Evolutionary conservation across 2,329 filamentous ascomycete genomes (phyloP).

Genomic region (Bipolaris victoriae): DNA sequence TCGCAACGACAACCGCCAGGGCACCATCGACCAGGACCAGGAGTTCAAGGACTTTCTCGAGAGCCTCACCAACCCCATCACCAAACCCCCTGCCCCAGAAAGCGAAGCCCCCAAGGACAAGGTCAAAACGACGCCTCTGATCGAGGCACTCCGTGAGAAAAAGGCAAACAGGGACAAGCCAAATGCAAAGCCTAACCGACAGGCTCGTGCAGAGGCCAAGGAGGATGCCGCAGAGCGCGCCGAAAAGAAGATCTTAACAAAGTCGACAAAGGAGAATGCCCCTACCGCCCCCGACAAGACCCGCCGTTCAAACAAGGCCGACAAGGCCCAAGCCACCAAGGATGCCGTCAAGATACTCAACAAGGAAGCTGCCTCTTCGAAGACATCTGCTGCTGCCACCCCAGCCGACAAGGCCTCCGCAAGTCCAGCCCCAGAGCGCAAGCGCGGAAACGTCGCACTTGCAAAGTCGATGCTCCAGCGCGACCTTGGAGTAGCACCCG

Average conservation of each 20-base stretch:
- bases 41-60: constrained; percentile 96
- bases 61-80: constrained; percentile 75
- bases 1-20: constrained; percentile 82
- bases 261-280: constrained; percentile 43
- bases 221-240: constrained; percentile 64
- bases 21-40: constrained; percentile 93
- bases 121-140: constrained; percentile 82
- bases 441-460: constrained; percentile 59
- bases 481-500: constrained; percentile 61
- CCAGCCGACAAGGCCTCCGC: constrained; percentile 48
- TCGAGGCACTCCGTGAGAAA: constrained; percentile 89
- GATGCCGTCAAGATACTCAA: constrained; percentile 66
- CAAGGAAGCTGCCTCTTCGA: constrained; percentile 52
- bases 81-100: constrained; percentile 61
- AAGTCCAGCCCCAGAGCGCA: constrained; percentile 54
- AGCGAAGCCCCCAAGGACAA: constrained; percentile 64
- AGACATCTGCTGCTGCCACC: constrained; percentile 32
- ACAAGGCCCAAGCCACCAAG: constrained; percentile 69
- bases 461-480: constrained; percentile 67
- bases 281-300: constrained; percentile 46
- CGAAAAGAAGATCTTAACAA: constrained; percentile 47
- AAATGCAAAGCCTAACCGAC: constrained; percentile 61
- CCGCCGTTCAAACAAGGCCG: constrained; percentile 49
- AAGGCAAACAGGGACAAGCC: constrained; percentile 75
- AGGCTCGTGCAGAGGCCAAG: constrained; percentile 65